Base-by-base conservation (phyloP, 495 filamentous ascomycete genomes). In the Xylaria nigripes region DNA sequence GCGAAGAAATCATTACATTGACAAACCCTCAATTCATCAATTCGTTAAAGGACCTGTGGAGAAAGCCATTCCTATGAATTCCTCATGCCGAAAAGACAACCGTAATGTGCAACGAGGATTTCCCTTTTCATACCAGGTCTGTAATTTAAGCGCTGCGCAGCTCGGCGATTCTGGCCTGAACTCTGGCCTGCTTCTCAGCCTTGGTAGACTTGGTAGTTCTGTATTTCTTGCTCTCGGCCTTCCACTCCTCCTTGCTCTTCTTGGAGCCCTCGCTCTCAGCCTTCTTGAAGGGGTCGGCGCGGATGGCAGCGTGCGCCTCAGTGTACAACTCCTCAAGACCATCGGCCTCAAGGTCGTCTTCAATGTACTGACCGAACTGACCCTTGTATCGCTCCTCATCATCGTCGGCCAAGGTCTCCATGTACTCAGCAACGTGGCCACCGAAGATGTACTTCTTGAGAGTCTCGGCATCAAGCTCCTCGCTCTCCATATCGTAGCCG, bases 341-440 rank as follows among this genome's bases (percentile, higher is more conserved):
- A 70, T 96, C 94, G 51, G 93, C 92, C 77, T 97, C 93, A 57
- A 97, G 74, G 60, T 92, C 94, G 66, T 95, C 86, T 69, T 97
- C 93, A 60, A 95, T 85, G 81, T 99, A 99, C 75, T 90, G 83
- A 72, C 83, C 74, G 86, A 99, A 98, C 81, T 97, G 93, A 64
- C 82, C 83, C 82, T 90, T 92, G 86, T 89, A 99, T 72, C 93
- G 90, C 82, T 99, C 93, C 86, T 99, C 93, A 72, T 99, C 93
- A 72, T 99, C 93, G 71, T 99, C 93, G 71, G 94, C 94, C 61
- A 99, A 87, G 41, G 84, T 92, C 86, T 99, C 93, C 93, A 99
- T 99, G 82, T 97, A 99, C 83, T 99, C 93, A 57, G 90, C 89
- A 60, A 99, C 86, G 82, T 99, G 93, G 48, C 93, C 91, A 70